phyloP scores from a whole-genome alignment of 352 stramenopile genomes.

The Globisporangium sylvaticum region DNA sequence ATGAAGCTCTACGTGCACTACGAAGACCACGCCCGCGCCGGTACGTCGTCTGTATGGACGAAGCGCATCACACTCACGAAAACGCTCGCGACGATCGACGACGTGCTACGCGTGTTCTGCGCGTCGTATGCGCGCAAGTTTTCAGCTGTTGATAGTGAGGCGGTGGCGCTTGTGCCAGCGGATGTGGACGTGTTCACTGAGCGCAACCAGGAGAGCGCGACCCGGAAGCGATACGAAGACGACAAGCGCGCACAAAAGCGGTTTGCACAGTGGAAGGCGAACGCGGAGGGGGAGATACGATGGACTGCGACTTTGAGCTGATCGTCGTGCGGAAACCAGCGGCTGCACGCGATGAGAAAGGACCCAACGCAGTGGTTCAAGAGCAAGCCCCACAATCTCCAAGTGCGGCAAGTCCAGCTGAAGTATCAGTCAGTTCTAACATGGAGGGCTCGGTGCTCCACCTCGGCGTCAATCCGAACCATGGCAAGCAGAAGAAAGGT shows the following conservation, averaged over 20 bases:
- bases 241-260: slow-evolving; percentile 8
- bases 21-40: slow-evolving; percentile 24
- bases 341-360: not conserved
- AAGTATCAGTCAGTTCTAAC: not conserved
- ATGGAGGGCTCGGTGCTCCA: not conserved
- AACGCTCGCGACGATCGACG: slow-evolving; percentile 29
- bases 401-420: not conserved
- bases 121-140: slow-evolving; percentile 44
- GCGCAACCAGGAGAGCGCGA: slow-evolving; percentile 22
- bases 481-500: not conserved
- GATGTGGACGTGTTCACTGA: slow-evolving; percentile 44
- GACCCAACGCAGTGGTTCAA: not conserved
- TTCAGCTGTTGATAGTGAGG: not conserved
- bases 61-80: slow-evolving; percentile 44
- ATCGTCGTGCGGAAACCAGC: slow-evolving; percentile 23
- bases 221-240: not conserved
- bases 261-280: not conserved
- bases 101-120: slow-evolving; percentile 37
- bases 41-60: slow-evolving; percentile 27
- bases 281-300: not conserved
- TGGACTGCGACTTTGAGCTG: slow-evolving; percentile 33
- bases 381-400: not conserved
- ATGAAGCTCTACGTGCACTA: slow-evolving; percentile 65
- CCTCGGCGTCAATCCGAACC: not conserved
- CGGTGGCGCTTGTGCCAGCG: slow-evolving; percentile 17